phyloP scores from a whole-genome alignment of 345 rosid genomes.

The Citrus mangshanensis region DNA sequence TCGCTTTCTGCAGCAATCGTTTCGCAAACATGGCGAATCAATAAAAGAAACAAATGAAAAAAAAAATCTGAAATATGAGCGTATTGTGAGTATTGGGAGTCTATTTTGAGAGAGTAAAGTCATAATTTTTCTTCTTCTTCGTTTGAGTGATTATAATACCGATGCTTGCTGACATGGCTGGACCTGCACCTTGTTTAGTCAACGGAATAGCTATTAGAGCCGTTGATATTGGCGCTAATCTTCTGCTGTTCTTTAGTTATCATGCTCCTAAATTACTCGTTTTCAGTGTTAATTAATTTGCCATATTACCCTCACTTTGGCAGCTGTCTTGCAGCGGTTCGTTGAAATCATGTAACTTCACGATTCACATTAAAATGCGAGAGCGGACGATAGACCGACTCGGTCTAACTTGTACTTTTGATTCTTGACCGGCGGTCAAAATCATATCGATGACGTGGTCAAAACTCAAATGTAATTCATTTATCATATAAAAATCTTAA shows the following conservation, averaged over 20 bases:
- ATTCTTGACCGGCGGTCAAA: background rate
- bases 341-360: background rate
- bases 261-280: too few relatives aligned
- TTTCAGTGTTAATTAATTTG: rapidly evolving
- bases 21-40: conserved; percentile 38
- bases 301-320: background rate
- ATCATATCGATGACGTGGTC: background rate
- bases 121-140: background rate
- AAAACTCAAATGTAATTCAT: background rate
- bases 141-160: conserved; percentile 22
- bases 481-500: too few relatives aligned
- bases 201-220: conserved; percentile 4
- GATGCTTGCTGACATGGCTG: conserved; percentile 15
- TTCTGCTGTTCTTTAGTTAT: background rate
- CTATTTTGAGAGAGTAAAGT: background rate
- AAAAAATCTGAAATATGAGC: background rate
- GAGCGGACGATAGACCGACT: background rate
- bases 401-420: background rate
- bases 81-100: background rate
- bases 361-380: background rate
- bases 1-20: conserved; percentile 37
- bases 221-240: background rate
- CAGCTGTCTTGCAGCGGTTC: background rate
- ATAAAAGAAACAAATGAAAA: background rate
- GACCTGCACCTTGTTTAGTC: conserved; percentile 9